Percentiles rank a stretch among this genome's conserved stretches.
These are phyloP conservation scores for Colletotrichum eremochloae DNA, from an alignment of 2,329 filamentous ascomycete genomes.

Conservation along the genomic window DNA sequence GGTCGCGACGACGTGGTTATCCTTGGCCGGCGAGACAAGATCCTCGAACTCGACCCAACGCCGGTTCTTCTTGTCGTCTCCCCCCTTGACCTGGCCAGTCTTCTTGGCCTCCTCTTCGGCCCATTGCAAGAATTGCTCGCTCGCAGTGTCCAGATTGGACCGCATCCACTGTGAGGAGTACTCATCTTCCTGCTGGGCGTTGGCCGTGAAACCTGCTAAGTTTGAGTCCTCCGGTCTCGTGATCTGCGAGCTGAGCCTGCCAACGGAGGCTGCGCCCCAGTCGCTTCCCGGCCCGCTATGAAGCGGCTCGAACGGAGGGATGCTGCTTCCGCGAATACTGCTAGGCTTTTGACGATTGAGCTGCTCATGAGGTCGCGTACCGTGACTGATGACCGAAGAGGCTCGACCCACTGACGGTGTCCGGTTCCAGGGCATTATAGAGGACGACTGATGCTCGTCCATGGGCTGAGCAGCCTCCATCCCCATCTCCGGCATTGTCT, in stretches of 20 bases:
- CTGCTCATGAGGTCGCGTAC: slow-evolving; percentile 15
- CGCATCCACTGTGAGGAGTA: slow-evolving; percentile 51
- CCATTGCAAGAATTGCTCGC: slow-evolving; percentile 61
- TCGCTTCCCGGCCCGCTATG: slow-evolving; percentile 54
- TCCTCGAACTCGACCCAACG: slow-evolving; percentile 75
- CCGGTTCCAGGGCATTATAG: slow-evolving; percentile 67
- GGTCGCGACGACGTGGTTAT: slow-evolving; percentile 73
- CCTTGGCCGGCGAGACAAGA: slow-evolving; percentile 70
- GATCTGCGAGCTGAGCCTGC: slow-evolving; percentile 48
- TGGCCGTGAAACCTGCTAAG: slow-evolving; percentile 35
- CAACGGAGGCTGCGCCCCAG: slow-evolving; percentile 52
- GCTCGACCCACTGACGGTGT: slow-evolving; percentile 37
- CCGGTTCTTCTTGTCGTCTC: slow-evolving; percentile 49
- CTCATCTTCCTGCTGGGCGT: slow-evolving; percentile 40
- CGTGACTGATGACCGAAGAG: slow-evolving; percentile 30
- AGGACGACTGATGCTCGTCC: slow-evolving; percentile 73
- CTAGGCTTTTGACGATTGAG: slow-evolving; percentile 47
- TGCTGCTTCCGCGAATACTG: slow-evolving; percentile 56
- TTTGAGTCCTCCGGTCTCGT: slow-evolving; percentile 49
- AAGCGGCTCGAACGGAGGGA: slow-evolving; percentile 60
- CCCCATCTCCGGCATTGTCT: slow-evolving; percentile 72
- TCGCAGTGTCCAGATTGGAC: slow-evolving; percentile 59
- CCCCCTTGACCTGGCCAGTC: slow-evolving; percentile 48
- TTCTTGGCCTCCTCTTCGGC: slow-evolving; percentile 53
- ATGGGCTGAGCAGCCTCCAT: slow-evolving; percentile 76